Percentiles rank a stretch among this genome's conserved stretches.
phyloP scores from a whole-genome alignment of 164 flowering plant genomes.

The Aristolochia californica region DNA sequence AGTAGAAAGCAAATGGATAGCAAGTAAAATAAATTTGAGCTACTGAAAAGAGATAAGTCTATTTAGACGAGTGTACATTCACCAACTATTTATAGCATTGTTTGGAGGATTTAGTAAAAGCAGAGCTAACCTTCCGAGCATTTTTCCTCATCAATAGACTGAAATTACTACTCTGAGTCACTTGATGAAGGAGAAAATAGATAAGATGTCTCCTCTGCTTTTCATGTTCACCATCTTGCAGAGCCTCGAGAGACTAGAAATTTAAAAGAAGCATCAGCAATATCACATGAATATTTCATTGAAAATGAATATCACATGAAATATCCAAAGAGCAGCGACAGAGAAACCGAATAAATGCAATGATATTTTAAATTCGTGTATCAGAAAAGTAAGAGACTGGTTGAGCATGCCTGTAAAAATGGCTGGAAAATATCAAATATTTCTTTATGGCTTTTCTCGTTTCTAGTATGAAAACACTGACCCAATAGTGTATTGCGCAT shows the following conservation, averaged over 20 bases:
- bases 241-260: conserved; percentile 83
- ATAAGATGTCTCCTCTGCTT: conserved; percentile 80
- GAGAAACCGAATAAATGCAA: background rate
- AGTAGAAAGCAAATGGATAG: background rate
- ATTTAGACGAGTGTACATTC: no score
- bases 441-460: conserved; percentile 93
- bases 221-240: conserved; percentile 95
- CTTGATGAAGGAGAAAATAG: conserved; percentile 93
- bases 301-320: no score
- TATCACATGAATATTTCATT: background rate
- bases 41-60: no score
- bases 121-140: conserved; percentile 69
- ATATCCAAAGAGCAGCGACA: background rate
- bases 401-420: conserved; percentile 69
- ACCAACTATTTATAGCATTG: no score
- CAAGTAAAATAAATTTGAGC: background rate
- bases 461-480: conserved; percentile 89
- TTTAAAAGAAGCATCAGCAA: conserved; percentile 1
- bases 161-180: conserved; percentile 83
- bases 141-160: conserved; percentile 66
- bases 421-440: conserved; percentile 95
- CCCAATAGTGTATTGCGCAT: conserved; percentile 88
- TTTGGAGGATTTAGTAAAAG: background rate
- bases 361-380: background rate
- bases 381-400: conserved; percentile 7